These are phyloP conservation scores for Piloderma croceum DNA, from an alignment of 768 basidiomycete genomes.

Conservation along the genomic window DNA sequence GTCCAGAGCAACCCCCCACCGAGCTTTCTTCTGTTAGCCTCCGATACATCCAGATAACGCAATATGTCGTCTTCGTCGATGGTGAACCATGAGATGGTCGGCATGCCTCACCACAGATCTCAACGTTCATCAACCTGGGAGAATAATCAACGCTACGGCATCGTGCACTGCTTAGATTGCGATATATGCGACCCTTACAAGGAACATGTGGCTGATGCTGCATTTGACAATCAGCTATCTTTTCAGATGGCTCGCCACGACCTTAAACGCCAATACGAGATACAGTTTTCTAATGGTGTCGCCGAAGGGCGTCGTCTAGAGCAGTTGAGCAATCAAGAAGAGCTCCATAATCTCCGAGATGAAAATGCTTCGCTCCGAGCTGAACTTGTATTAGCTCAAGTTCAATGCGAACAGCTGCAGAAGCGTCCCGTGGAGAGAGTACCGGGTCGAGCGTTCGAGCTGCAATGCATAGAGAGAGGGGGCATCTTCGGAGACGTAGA, in stretches of 20 bases:
- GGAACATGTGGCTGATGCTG: slow-evolving; percentile 34
- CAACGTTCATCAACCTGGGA: slow-evolving; percentile 34
- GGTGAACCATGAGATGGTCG: no score
- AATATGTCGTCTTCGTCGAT: no score
- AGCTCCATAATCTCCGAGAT: slow-evolving; percentile 32
- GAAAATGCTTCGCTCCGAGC: slow-evolving; percentile 25
- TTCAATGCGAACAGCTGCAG: no score
- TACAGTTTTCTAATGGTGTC: slow-evolving; percentile 34
- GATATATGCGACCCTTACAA: slow-evolving; percentile 33
- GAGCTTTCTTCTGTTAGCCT: no score
- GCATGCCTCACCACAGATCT: no score
- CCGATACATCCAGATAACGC: no score
- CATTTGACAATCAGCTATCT: slow-evolving; percentile 29
- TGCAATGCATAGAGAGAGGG: no score
- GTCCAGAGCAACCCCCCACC: no score
- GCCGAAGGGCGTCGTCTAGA: slow-evolving; percentile 37
- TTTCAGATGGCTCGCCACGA: slow-evolving; percentile 37
- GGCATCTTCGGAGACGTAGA: no score
- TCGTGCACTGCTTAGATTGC: slow-evolving; percentile 36
- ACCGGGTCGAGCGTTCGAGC: no score
- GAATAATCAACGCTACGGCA: slow-evolving; percentile 34
- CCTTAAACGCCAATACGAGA: slow-evolving; percentile 34
- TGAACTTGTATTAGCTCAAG: slow-evolving; percentile 17
- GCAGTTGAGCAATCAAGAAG: slow-evolving; percentile 32
- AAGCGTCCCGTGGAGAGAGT: no score